Conservation (phyloP, 2,329 filamentous ascomycete genomes). For the Emergomyces orientalis region DNA sequence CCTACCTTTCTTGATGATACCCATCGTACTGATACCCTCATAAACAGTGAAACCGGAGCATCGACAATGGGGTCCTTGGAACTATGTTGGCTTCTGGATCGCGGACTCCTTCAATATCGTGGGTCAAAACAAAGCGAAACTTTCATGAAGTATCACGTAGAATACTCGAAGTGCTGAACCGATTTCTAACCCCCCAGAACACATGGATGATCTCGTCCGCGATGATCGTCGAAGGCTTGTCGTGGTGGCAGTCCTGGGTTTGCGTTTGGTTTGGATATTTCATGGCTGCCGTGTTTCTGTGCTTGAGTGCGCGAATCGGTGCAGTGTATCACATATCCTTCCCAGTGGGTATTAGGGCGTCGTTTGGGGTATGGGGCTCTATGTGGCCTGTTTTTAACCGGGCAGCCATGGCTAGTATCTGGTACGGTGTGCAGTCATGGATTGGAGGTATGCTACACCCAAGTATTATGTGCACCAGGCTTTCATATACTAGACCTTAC, state of each 20-base stretch:
- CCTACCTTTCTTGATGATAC: not conserved
- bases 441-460: constrained; percentile 52
- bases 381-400: constrained; percentile 85
- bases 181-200: constrained; percentile 42
- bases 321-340: constrained; percentile 84
- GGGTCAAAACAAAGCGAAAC: constrained; percentile 17
- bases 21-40: constrained; percentile 8
- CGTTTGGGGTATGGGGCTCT: constrained; percentile 82
- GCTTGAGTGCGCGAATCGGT: constrained; percentile 70
- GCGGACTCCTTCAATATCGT: constrained; percentile 75
- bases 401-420: constrained; percentile 77
- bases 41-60: constrained; percentile 63
- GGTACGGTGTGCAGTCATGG: constrained; percentile 79
- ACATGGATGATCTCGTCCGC: constrained; percentile 90
- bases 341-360: constrained; percentile 66
- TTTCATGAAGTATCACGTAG: not conserved
- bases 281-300: constrained; percentile 66
- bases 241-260: constrained; percentile 89
- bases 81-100: constrained; percentile 83
- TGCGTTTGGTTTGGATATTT: constrained; percentile 81
- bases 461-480: not conserved
- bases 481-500: not conserved
- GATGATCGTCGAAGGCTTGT: constrained; percentile 67
- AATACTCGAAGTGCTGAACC: not conserved
- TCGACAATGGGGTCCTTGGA: constrained; percentile 76